Evolutionary conservation across 1,284 basidiomycete species (phyloP), one percentile per base, ranked within the genome.

Genomic region (Vanrija sp.): DNA sequence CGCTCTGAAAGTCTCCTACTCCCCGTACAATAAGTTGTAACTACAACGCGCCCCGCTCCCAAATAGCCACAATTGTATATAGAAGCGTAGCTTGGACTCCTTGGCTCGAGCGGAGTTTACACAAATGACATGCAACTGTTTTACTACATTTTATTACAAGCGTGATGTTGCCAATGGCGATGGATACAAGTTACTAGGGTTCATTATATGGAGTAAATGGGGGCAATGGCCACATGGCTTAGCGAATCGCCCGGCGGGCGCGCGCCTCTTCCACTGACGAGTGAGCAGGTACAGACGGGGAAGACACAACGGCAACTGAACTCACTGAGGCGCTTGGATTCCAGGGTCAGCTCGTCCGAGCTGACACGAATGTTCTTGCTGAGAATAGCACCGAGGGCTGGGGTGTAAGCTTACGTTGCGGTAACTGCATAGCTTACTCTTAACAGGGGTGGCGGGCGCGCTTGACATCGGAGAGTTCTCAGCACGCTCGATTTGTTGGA

Each of bases 291-390:
- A 2, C 2, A 12, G 15, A 14, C 31, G 27, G 27, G 6, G n/a
- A 2, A 4, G 6, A 4, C 18, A 19, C 6, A 37, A 31, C 31
- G 3, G 0, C 36, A 14, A 3, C 6, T 14, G 4, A 3, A 41
- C 56, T 14, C 18, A 57, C 59, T 61, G 47, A 61, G 53, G 3
- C 50, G 56, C 44, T 61, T 57, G 19, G 51, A 49, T 22, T 57
- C 55, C 16, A 47, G 44, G 19, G 56, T 55, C 8, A 57, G 53
- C 41, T 61, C 59, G n/a, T 44, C 45, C 15, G 59, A 61, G 45
- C 47, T 35, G 19, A 53, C 51, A 0, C 38, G 7, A 14, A 41
- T 15, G 16, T 43, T 16, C 19, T 49, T 36, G 23, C 47, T 31
- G 15, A 61, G 53, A 19, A 57, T 55, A 10, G 45, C 37, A 19